phyloP scores from a whole-genome alignment of 2,329 filamentous ascomycete genomes.

The Epichloe brachyelytri region DNA sequence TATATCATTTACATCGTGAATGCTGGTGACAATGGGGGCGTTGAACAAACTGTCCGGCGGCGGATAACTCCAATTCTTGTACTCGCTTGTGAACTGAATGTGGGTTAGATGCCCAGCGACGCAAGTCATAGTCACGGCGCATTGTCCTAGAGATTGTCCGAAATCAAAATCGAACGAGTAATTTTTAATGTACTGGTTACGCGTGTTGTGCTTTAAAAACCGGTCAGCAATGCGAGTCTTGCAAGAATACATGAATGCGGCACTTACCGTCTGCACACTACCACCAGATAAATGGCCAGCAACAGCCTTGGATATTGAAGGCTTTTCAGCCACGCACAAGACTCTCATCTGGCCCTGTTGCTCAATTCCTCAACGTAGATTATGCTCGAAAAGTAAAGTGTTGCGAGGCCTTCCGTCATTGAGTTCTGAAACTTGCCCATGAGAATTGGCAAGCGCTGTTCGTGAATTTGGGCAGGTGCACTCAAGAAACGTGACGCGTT shows the following conservation, averaged over 20 bases:
- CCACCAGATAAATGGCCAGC: constrained; percentile 80
- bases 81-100: constrained; percentile 63
- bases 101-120: constrained; percentile 78
- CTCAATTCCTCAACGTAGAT: background rate
- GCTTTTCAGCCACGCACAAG: constrained; percentile 52
- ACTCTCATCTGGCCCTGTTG: constrained; percentile 29
- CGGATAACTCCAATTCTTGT: constrained; percentile 70
- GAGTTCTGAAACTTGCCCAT: background rate
- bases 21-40: constrained; percentile 56
- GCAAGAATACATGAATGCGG: background rate
- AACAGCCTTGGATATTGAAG: constrained; percentile 90
- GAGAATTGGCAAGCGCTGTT: background rate
- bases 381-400: background rate
- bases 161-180: constrained; percentile 89
- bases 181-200: constrained; percentile 77
- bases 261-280: constrained; percentile 51
- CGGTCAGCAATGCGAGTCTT: constrained; percentile 10
- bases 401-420: background rate
- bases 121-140: constrained; percentile 83
- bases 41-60: constrained; percentile 70
- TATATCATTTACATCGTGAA: constrained; percentile 45
- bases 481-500: background rate
- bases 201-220: constrained; percentile 46
- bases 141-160: constrained; percentile 63
- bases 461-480: background rate